Base-by-base conservation (phyloP, 495 filamentous ascomycete genomes). In the Zalerion maritima region DNA sequence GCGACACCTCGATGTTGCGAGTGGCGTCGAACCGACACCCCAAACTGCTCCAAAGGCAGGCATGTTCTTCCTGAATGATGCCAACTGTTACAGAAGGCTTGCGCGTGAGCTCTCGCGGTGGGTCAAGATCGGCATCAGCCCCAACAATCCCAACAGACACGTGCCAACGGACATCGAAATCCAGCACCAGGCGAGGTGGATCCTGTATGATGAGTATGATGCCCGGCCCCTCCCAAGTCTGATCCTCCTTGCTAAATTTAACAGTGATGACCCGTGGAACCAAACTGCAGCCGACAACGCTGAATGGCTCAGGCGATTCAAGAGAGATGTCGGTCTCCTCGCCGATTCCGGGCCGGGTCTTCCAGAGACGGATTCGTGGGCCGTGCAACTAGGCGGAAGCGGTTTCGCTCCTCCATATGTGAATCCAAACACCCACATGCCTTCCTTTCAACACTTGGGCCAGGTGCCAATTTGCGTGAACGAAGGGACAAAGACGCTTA, bases 241-340 rank as follows among this genome's bases (percentile, higher is more conserved):
- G 13, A 21, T 12, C 13, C 18, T 8, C 11, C 11, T 18, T 23
- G n/a, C 6, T 21, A 35, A 9, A 25, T 29, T 52, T 12, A 49
- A 3, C 32, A 65, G 61, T 34, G 71, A 75, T 43, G 77, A 81
- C 42, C 65, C 71, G 3, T 80, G 74, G 74, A 80, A 81, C 45
- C 72, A 78, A 49, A 82, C 77, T 0, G 71, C 73, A 8, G 76
- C 76, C 21, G 76, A 82, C 46, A 79, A 82, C 36, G 59, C 64
- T 12, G 62, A 78, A 24, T 82, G 77, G 77, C 60, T 82, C 2
- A 64, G 67, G 34, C 56, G 75, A 21, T 67, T 81, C 44, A 81
- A 81, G 46, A 69, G 71, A 3, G 67, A 74, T 37, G 58, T 57
- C 21, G 73, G 73, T 6, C 55, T 81, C 26, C 48, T 65, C 2